phyloP scores from a whole-genome alignment of 305 asterid genomes.

The Lippia alba region DNA sequence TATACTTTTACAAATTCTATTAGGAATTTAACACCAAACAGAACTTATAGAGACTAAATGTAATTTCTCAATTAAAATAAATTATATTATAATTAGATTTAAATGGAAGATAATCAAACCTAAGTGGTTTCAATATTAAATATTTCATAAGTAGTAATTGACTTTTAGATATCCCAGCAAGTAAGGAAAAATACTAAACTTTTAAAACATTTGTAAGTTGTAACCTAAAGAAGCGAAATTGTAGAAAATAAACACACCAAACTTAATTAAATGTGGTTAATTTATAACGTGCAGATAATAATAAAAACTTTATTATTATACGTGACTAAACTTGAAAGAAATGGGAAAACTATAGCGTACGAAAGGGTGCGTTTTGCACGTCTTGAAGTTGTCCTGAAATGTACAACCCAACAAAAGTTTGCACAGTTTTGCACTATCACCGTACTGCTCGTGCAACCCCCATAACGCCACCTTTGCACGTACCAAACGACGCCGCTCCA shows the following conservation, averaged over 20 bases:
- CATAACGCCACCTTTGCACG: not conserved
- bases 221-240: not conserved
- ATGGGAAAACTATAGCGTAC: not conserved
- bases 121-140: too few species aligned
- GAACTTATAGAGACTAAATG: too few species aligned
- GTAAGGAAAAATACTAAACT: too few species aligned
- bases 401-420: not conserved
- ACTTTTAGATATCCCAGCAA: too few species aligned
- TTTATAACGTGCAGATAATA: not conserved
- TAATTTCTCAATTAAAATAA: too few species aligned
- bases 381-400: not conserved
- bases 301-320: not conserved
- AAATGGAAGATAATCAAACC: too few species aligned
- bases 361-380: not conserved
- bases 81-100: too few species aligned
- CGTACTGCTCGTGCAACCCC: conserved; percentile 3
- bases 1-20: too few species aligned
- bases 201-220: too few species aligned
- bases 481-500: not conserved
- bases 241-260: not conserved
- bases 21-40: too few species aligned
- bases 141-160: too few species aligned
- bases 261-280: not conserved
- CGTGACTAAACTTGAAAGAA: not conserved
- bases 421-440: conserved; percentile 12